Evolutionary conservation across 2,329 filamentous ascomycete species (phyloP), one percentile per base, ranked within the genome.

Genomic region (Thermothelomyces thermophilus): DNA sequence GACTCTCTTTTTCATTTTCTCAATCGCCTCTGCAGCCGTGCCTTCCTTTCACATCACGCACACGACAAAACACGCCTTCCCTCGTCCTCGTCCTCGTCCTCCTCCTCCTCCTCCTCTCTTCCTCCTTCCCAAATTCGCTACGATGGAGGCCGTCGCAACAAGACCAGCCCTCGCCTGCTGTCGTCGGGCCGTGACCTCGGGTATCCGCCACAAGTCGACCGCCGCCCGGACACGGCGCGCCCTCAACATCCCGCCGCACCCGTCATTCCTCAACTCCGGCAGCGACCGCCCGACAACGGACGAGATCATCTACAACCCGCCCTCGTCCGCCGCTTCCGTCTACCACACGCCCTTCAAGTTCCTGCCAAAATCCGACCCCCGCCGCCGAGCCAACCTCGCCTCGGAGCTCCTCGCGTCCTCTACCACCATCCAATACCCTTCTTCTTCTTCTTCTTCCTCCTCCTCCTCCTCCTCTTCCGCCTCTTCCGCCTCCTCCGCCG

Each of bases 261-360:
- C 75, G 33, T 79, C 79, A 57, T 84, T 84, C 66, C 68, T 79
- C 35, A 56, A 60, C 33, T 44, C 60, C 37, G 41, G 6, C 47
- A 33, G 11, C 13, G 56, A 65, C 36, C 59, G 61, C 56, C 58
- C 59, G 56, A 61, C 66, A 62, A 67, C 47, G 57, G 63, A 72
- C 59, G 66, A 68, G 51, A 70, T 75, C 59, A 66, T 75, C 58
- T 73, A 73, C 67, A 75, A 75, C 65, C 73, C 72, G 36, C 73
- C 73, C 36, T 66, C 71, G 28, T 68, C 72, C 39, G 68, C 67
- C 30, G 65, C 72, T 11, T 67, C 77, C n/a, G 79, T 82, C 50
- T 73, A 73, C 60, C 76, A 84, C 68, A 84, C 81, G n/a, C 81
- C 81, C 50, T 76, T 82, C 68, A 77, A 81, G 63, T 84, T 84